These are phyloP conservation scores for Apodospora peruviana DNA, from an alignment of 495 filamentous ascomycete genomes.

Conservation along the genomic window DNA sequence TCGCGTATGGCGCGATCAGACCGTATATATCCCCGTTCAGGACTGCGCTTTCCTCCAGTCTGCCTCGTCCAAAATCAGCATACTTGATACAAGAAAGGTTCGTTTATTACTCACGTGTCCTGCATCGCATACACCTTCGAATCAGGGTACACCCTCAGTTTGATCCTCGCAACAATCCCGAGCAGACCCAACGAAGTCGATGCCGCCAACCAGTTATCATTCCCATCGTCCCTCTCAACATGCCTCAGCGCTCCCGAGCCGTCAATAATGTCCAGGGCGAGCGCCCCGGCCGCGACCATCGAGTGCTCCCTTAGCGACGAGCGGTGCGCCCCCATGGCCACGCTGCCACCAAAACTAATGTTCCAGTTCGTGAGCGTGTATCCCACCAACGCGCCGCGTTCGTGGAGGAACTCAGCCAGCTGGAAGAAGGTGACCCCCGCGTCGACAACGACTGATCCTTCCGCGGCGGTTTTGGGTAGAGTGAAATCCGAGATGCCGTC, in stretches of 20 bases:
- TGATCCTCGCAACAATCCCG: constrained; percentile 41
- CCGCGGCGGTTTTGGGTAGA: constrained; percentile 26
- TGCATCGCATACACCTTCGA: constrained; percentile 45
- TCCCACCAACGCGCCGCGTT: constrained; percentile 36
- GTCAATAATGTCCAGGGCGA: constrained; percentile 44
- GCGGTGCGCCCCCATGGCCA: constrained; percentile 47
- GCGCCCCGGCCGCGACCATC: constrained; percentile 46
- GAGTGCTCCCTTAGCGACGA: constrained; percentile 41
- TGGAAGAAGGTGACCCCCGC: constrained; percentile 47
- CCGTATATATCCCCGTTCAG: constrained; percentile 43
- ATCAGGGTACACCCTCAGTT: constrained; percentile 41
- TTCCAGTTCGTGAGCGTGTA: constrained; percentile 50
- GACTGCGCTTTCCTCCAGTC: constrained; percentile 38
- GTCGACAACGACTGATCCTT: constrained; percentile 40
- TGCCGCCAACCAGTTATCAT: constrained; percentile 44
- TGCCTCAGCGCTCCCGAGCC: constrained; percentile 34
- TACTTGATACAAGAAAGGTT: neutral
- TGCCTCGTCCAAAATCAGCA: constrained; percentile 7
- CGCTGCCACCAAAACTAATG: constrained; percentile 43
- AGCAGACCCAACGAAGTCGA: constrained; percentile 43
- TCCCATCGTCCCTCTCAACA: constrained; percentile 31
- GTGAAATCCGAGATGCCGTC: constrained; percentile 33
- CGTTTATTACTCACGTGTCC: constrained; percentile 29
- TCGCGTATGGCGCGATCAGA: constrained; percentile 44
- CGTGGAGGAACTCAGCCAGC: constrained; percentile 43